Evolutionary conservation across 2,329 filamentous ascomycete species (phyloP).

Genomic region (Ophiosphaerella narmari): DNA sequence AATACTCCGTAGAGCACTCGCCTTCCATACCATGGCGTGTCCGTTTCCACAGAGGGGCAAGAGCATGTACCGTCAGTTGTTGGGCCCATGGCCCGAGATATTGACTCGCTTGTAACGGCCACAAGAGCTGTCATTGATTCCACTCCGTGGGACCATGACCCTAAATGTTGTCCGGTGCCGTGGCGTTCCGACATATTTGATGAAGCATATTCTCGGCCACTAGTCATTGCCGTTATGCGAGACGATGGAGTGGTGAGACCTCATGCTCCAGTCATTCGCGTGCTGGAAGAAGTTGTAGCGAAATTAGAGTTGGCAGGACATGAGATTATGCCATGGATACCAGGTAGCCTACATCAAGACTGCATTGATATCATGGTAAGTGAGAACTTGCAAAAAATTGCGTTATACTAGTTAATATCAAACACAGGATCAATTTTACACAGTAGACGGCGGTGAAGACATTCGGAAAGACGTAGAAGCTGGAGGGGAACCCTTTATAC

Average conservation of each 20-base stretch:
- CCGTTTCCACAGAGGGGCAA: conserved; percentile 67
- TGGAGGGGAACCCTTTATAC: conserved; percentile 60
- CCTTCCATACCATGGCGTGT: conserved; percentile 62
- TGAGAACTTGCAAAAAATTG: not conserved
- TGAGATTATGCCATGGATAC: conserved; percentile 59
- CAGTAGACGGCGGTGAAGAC: conserved; percentile 67
- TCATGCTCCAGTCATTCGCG: conserved; percentile 59
- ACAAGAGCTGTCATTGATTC: conserved; percentile 55
- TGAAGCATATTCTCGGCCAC: conserved; percentile 47
- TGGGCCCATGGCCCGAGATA: conserved; percentile 62
- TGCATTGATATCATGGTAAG: conserved; percentile 61
- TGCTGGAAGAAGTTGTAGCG: conserved; percentile 47
- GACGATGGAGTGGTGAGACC: conserved; percentile 61
- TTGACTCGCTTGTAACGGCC: conserved; percentile 56
- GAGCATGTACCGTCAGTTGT: conserved; percentile 67
- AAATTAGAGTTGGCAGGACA: conserved; percentile 56
- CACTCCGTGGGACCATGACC: conserved; percentile 60
- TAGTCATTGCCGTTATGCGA: conserved; percentile 57
- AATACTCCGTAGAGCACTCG: conserved; percentile 54
- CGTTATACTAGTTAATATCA: not conserved
- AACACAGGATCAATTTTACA: conserved; percentile 63
- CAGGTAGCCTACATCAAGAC: conserved; percentile 56
- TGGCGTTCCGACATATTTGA: conserved; percentile 57
- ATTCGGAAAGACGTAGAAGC: conserved; percentile 59
- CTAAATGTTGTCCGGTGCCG: conserved; percentile 57